These are phyloP conservation scores for Hygrophila difformis DNA, from an alignment of 257 asterid species.

Conservation along the genomic window DNA sequence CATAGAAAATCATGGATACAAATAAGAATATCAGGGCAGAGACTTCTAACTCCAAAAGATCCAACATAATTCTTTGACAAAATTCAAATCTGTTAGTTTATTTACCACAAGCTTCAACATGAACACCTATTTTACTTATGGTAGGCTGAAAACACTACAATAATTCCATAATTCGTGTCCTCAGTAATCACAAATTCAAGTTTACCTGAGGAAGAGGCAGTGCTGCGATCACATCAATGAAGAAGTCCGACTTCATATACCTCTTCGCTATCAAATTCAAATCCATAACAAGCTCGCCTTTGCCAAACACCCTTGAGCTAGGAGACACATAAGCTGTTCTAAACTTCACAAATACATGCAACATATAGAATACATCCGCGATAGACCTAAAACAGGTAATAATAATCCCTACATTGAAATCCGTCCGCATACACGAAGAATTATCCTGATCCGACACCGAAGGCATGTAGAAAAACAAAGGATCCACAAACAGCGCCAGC, in stretches of 20 bases:
- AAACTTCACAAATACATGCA: conserved; percentile 59
- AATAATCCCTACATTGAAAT: conserved; percentile 54
- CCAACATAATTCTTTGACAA: no score
- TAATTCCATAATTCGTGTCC: background rate
- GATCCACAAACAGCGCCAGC: conserved; percentile 75
- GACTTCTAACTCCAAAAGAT: no score
- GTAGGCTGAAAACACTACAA: background rate
- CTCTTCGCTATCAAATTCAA: conserved; percentile 43
- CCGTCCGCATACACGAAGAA: conserved; percentile 66
- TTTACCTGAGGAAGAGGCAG: conserved; percentile 90
- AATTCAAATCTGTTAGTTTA: no score
- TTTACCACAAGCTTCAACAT: no score
- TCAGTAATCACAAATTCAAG: conserved; percentile 4
- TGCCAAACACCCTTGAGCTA: conserved; percentile 81
- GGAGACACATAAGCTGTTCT: conserved; percentile 81
- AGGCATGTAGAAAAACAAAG: conserved; percentile 73
- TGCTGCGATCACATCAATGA: conserved; percentile 65
- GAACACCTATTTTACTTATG: background rate
- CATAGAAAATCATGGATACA: background rate
- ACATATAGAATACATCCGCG: conserved; percentile 63
- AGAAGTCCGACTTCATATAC: conserved; percentile 66
- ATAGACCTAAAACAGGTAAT: conserved; percentile 66
- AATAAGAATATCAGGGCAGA: no score
- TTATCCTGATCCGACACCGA: conserved; percentile 38
- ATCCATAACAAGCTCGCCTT: conserved; percentile 90